Conservation (phyloP, 495 filamentous ascomycete genomes). For the Hyaloscypha bicolor region DNA sequence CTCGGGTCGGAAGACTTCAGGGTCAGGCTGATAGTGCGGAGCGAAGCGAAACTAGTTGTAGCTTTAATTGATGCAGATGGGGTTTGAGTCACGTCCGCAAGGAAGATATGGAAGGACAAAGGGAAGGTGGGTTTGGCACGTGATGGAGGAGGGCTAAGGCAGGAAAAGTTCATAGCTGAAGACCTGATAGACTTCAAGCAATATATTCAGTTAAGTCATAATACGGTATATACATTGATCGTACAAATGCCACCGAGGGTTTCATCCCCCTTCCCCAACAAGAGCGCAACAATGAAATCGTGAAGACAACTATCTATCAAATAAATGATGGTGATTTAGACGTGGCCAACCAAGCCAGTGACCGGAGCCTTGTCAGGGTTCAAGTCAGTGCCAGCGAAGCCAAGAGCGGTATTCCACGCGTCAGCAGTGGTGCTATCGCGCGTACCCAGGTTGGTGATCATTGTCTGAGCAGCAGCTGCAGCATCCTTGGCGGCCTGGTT, state of each 20-base stretch:
- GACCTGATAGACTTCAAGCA: too few relatives aligned
- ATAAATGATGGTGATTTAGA: slow-evolving; percentile 22
- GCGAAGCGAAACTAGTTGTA: too few relatives aligned
- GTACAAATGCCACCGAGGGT: not conserved
- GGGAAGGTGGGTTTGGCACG: slow-evolving; percentile 31
- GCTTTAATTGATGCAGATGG: too few relatives aligned
- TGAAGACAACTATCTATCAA: not conserved
- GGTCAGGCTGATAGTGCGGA: too few relatives aligned
- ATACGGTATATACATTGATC: not conserved
- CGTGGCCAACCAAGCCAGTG: slow-evolving; percentile 41
- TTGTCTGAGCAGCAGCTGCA: slow-evolving; percentile 40
- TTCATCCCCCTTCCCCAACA: not conserved
- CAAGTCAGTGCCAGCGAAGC: slow-evolving; percentile 42
- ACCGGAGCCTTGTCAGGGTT: slow-evolving; percentile 45
- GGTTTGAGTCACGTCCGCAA: too few relatives aligned
- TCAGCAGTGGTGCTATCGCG: slow-evolving; percentile 38
- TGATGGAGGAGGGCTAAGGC: too few relatives aligned
- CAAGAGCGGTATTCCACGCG: slow-evolving; percentile 38
- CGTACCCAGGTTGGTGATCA: slow-evolving; percentile 34
- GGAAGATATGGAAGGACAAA: not conserved
- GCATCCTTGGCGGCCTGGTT: slow-evolving; percentile 45
- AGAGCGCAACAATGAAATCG: not conserved
- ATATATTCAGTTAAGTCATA: not conserved
- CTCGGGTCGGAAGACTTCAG: too few relatives aligned
- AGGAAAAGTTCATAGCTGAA: not conserved